phyloP scores from a whole-genome alignment of 257 asterid genomes.

The Eustoma russellianum region DNA sequence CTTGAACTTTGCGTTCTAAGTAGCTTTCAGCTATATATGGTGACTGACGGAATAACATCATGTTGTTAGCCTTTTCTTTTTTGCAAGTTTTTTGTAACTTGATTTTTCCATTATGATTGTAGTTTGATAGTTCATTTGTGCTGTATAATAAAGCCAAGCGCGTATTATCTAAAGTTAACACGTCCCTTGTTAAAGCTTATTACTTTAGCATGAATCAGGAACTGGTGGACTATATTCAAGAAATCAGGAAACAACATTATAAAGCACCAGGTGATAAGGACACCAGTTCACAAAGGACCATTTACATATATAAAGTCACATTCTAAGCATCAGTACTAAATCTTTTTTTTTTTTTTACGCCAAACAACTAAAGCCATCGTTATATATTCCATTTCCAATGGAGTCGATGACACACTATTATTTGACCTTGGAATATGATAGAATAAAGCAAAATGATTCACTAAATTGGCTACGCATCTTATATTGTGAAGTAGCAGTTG shows the following conservation, averaged over 20 bases:
- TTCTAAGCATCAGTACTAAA: background rate
- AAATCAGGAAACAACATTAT: background rate
- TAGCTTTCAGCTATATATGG: background rate
- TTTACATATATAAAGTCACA: background rate
- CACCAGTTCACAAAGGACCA: background rate
- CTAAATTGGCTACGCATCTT: no score
- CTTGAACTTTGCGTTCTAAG: conserved; percentile 11
- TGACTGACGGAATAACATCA: no score
- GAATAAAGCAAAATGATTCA: no score
- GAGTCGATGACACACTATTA: conserved; percentile 1
- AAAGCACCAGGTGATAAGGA: background rate
- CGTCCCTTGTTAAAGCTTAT: background rate
- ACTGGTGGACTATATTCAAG: background rate
- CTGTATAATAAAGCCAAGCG: background rate
- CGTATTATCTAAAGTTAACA: background rate
- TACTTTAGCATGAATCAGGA: background rate
- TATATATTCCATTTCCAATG: background rate
- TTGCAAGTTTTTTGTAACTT: background rate
- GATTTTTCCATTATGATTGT: background rate
- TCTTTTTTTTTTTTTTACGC: background rate
- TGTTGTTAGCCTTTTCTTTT: background rate
- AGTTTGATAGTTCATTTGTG: background rate
- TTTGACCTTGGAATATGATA: no score
- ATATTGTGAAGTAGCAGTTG: no score
- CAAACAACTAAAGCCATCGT: no score